phyloP scores from a whole-genome alignment of 108 stramenopile species.

The Bacterosira constricta region DNA sequence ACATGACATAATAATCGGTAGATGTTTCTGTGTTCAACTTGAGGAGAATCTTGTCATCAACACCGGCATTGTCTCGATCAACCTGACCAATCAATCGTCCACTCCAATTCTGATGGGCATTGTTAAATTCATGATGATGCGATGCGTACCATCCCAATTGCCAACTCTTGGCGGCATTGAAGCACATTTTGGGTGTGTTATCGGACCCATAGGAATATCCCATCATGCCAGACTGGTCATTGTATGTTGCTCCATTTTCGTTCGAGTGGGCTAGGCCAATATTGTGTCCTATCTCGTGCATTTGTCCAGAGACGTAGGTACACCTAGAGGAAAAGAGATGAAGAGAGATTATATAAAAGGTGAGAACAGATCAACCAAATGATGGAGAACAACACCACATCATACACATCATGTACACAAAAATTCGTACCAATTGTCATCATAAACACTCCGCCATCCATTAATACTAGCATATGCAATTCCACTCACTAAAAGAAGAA shows the following conservation, averaged over 20 bases:
- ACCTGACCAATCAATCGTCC: constrained; percentile 14
- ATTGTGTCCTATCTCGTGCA: constrained; percentile 41
- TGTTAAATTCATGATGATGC: not conserved
- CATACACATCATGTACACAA: constrained; percentile 1
- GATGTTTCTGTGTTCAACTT: not conserved
- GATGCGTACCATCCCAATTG: not conserved
- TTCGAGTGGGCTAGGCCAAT: constrained; percentile 8
- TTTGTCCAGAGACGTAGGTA: not conserved
- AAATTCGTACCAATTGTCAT: constrained; percentile 48
- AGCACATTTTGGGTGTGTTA: too few species aligned
- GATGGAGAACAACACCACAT: not conserved
- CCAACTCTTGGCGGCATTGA: not conserved
- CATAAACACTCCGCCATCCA: constrained; percentile 44
- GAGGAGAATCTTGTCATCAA: not conserved
- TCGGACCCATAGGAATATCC: not conserved
- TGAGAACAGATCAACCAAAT: not conserved
- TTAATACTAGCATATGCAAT: constrained; percentile 46
- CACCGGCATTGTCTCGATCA: constrained; percentile 13
- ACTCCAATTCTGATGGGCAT: not conserved
- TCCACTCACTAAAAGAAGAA: constrained; percentile 24
- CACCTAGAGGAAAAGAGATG: not conserved
- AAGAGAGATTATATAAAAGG: not conserved
- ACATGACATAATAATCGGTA: constrained; percentile 38
- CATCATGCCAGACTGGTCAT: constrained; percentile 5
- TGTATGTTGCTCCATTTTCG: not conserved